Conservation (phyloP, 257 asterid genomes). For the Galeopsis tetrahit region DNA sequence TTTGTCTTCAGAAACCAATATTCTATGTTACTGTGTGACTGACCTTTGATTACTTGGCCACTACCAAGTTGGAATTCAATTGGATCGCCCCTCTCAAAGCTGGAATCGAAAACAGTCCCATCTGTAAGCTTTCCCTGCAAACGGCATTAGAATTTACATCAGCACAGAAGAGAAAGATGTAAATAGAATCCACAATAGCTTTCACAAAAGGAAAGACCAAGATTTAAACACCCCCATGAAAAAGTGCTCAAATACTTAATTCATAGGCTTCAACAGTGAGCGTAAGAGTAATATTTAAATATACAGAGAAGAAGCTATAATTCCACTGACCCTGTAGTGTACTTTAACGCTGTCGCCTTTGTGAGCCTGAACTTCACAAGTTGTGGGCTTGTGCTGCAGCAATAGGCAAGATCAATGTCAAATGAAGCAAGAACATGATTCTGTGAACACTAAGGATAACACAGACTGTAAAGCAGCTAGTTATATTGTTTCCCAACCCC, state of each 20-base stretch:
- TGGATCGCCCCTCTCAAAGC: constrained; percentile 95
- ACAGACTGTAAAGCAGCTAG: constrained; percentile 1
- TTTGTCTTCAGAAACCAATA: neutral
- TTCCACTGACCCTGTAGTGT: constrained; percentile 83
- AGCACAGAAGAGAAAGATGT: constrained; percentile 3
- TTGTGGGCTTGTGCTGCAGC: constrained; percentile 80
- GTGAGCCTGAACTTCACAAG: constrained; percentile 88
- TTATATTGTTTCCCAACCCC: constrained; percentile 2
- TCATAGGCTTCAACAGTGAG: neutral
- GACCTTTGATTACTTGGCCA: constrained; percentile 97
- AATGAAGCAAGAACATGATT: neutral
- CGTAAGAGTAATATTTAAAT: neutral
- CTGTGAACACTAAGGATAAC: neutral
- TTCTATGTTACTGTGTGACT: neutral
- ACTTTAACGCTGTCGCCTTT: constrained; percentile 87
- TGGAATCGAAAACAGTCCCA: constrained; percentile 96
- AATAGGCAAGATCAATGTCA: constrained; percentile 29
- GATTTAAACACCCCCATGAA: neutral
- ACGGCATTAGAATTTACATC: constrained; percentile 15
- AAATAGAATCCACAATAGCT: constrained; percentile 3
- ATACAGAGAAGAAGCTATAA: neutral
- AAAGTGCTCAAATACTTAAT: constrained; percentile 13
- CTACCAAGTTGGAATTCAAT: constrained; percentile 89
- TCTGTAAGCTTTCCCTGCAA: constrained; percentile 96
- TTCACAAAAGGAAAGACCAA: neutral